Percentiles rank a stretch among this genome's conserved stretches.
These are phyloP conservation scores for Ustilago vetiveriae DNA, from an alignment of 1,284 basidiomycete genomes.

Conservation along the genomic window DNA sequence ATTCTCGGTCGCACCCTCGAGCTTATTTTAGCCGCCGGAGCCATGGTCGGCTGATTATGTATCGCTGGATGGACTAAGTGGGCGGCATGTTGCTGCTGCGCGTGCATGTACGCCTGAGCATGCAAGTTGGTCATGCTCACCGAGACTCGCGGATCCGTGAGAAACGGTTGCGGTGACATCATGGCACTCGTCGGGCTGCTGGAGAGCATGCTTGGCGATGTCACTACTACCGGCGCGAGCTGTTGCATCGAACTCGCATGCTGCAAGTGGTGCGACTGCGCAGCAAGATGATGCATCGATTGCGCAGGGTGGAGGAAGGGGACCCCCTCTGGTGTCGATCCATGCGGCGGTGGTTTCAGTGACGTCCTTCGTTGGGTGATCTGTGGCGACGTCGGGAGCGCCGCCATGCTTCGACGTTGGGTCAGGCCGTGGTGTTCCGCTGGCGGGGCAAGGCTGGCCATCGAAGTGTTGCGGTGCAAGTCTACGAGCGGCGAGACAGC, in stretches of 20 bases:
- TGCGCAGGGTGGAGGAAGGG: slow-evolving; percentile 4
- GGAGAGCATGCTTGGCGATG: slow-evolving; percentile 12
- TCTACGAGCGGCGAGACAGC: slow-evolving; percentile 16
- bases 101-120: slow-evolving; percentile 35
- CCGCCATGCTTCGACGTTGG: slow-evolving; percentile 21
- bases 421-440: slow-evolving; percentile 3
- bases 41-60: slow-evolving; percentile 12
- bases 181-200: slow-evolving; percentile 1
- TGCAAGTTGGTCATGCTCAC: slow-evolving; percentile 44
- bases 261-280: slow-evolving; percentile 5
- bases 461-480: slow-evolving; percentile 22
- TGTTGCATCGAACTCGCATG: slow-evolving; percentile 17
- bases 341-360: slow-evolving; percentile 10
- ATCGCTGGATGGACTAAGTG: neutral
- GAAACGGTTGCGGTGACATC: neutral
- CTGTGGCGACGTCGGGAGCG: slow-evolving; percentile 12
- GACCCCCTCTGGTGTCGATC: neutral
- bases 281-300: slow-evolving; percentile 26
- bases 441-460: slow-evolving; percentile 15
- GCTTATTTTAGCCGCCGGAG: slow-evolving; percentile 19
- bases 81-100: slow-evolving; percentile 11
- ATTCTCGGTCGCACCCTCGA: slow-evolving; percentile 11
- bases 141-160: slow-evolving; percentile 14
- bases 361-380: slow-evolving; percentile 26
- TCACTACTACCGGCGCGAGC: neutral